A percentile compares a stretch with the other conserved stretches of the same genome.
Conservation (phyloP, 371 early-diverging fungal species). For the Haplosporangium sp. region DNA sequence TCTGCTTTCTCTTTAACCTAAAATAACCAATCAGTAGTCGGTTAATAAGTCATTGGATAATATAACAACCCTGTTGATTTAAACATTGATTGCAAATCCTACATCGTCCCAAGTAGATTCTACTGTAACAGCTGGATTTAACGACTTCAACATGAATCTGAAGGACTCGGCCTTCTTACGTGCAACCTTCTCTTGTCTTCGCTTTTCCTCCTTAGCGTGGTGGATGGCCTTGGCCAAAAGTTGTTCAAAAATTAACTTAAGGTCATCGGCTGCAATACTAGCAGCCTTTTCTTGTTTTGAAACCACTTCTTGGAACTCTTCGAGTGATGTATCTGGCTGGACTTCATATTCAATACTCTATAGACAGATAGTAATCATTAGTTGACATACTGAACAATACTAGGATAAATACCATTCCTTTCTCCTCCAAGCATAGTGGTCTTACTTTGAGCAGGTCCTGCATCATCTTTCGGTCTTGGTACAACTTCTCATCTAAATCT, state of each 20-base stretch:
- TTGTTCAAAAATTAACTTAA: conserved; percentile 65
- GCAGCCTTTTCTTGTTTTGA: conserved; percentile 50
- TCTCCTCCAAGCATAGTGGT: too few relatives aligned
- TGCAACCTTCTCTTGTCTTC: conserved; percentile 75
- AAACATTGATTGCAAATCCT: not conserved
- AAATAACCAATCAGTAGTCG: not conserved
- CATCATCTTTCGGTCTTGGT: conserved; percentile 77
- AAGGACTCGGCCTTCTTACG: conserved; percentile 82
- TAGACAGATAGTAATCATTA: not conserved
- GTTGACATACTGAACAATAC: not conserved
- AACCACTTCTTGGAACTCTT: conserved; percentile 57
- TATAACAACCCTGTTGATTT: not conserved
- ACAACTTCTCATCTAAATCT: conserved; percentile 80
- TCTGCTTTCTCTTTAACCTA: conserved; percentile 54
- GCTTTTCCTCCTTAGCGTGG: conserved; percentile 78
- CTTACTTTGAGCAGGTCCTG: conserved; percentile 67
- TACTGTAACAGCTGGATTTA: conserved; percentile 69
- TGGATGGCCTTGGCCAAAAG: conserved; percentile 71
- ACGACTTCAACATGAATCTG: conserved; percentile 73
- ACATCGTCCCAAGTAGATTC: conserved; percentile 80
- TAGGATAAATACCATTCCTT: too few relatives aligned
- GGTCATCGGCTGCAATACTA: conserved; percentile 48
- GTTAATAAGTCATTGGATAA: not conserved
- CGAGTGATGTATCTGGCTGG: conserved; percentile 63
- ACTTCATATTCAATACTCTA: conserved; percentile 66